Percentiles rank a stretch among this genome's conserved stretches.
phyloP scores from a whole-genome alignment of 768 basidiomycete genomes.

The Suillus luteus region DNA sequence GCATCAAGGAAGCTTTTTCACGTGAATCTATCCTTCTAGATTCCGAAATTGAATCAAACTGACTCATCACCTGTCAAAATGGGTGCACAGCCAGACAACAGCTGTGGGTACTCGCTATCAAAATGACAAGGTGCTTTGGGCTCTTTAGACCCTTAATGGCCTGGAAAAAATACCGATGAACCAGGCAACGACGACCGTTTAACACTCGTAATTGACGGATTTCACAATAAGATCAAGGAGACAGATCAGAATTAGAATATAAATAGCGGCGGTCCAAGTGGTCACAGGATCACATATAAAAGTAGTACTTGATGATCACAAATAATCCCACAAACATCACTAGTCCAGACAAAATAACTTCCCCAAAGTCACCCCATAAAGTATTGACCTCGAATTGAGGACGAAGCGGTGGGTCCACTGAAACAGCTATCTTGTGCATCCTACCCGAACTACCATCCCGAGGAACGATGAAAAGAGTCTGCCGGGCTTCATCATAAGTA shows the following conservation, averaged over 20 bases:
- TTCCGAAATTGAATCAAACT: not conserved
- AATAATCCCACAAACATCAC: slow-evolving; percentile 35
- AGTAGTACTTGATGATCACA: slow-evolving; percentile 30
- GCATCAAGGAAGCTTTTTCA: not conserved
- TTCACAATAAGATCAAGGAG: not conserved
- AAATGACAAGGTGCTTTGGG: not conserved
- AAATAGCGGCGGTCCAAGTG: not conserved
- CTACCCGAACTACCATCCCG: slow-evolving; percentile 44
- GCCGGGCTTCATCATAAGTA: slow-evolving; percentile 61
- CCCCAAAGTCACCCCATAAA: slow-evolving; percentile 62
- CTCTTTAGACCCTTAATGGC: not conserved
- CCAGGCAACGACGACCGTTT: not conserved
- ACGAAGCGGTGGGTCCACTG: slow-evolving; percentile 53
- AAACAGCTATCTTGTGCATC: slow-evolving; percentile 53
- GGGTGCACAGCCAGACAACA: not conserved
- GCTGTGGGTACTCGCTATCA: not conserved
- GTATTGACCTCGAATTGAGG: slow-evolving; percentile 59
- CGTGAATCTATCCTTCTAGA: no score
- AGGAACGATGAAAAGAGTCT: slow-evolving; percentile 73
- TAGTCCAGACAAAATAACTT: slow-evolving; percentile 31
- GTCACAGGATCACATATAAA: slow-evolving; percentile 24
- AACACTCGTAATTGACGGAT: not conserved
- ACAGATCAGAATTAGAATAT: not conserved
- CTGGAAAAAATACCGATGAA: not conserved
- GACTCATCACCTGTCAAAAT: not conserved